Evolutionary conservation across 2,329 filamentous ascomycete genomes (phyloP), one percentile per base, ranked within the genome.

Genomic region (Pseudopyrenochaeta lycopersici): DNA sequence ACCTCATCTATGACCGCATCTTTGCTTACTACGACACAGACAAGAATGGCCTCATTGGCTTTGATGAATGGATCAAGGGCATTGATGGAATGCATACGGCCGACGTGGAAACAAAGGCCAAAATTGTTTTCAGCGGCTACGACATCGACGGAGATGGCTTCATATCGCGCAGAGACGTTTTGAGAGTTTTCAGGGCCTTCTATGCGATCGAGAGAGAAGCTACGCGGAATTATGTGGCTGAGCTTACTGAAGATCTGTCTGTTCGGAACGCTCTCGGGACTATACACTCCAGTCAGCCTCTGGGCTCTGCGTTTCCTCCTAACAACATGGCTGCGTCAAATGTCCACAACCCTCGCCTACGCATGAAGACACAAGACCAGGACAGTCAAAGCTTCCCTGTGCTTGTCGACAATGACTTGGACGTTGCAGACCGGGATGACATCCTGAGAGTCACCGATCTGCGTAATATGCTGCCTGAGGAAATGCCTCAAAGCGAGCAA

Each of bases 11-110:
- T 70, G 94, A 99, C 73, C 90, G 95, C 63, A 95, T 97, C 85
- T 99, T 98, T 77, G 87, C 90, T 45, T 97, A 97, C 74, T 99
- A 97, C 74, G 95, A 99, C 76, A 90, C 88, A 29, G 94, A 98
- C 73, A 84, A 87, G 36, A 92, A 99, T 71, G 90, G 90, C 18
- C 80, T 96, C 7, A 97, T 99, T 66, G 90, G 91, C 7, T 98
- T 99, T 64, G 85, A 91, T 43, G 95, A 99, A 72, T 99, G 97
- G 69, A 79, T 98, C 20, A 87, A 89, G 52, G 95, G 92, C 1
- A 81, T 97, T 42, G 88, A 92, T 4, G 84, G 84, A 45, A 77
- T 89, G 53, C 83, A 85, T 54, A 68, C 70, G 12, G 59, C 63
- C 1, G 64, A 75, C 30, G 81, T 82, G 21, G 83, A 83, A 49